Conservation (phyloP, 2,329 filamentous ascomycete species). For the Epichloe gansuensis region DNA sequence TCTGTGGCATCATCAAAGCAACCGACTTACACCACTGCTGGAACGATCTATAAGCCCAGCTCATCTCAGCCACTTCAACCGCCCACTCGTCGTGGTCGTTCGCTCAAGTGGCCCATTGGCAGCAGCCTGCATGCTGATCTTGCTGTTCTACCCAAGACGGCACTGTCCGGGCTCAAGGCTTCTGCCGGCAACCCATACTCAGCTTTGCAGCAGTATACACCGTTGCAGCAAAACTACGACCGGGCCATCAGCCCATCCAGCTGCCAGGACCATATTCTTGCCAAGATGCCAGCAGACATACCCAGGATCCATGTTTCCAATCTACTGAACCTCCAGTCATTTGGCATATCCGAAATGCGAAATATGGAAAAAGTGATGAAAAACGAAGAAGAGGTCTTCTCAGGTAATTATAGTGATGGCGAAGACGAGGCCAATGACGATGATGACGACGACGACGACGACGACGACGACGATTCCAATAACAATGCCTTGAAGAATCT, state of each 20-base stretch:
- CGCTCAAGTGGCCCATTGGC: slow-evolving; percentile 27
- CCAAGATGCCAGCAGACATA: slow-evolving; percentile 16
- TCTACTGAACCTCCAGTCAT: slow-evolving; percentile 11
- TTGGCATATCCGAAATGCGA: slow-evolving; percentile 3
- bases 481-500: slow-evolving; percentile 25
- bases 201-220: slow-evolving; percentile 30
- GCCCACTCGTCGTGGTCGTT: slow-evolving; percentile 37
- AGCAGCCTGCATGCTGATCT: slow-evolving; percentile 16
- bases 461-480: slow-evolving; percentile 16
- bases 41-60: slow-evolving; percentile 41
- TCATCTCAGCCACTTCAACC: slow-evolving; percentile 35
- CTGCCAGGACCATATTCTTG: slow-evolving; percentile 14
- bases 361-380: slow-evolving; percentile 10
- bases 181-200: slow-evolving; percentile 6
- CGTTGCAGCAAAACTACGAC: slow-evolving; percentile 42
- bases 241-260: slow-evolving; percentile 32
- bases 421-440: slow-evolving; percentile 12
- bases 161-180: slow-evolving; percentile 21
- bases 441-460: slow-evolving; percentile 10
- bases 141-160: slow-evolving; percentile 24
- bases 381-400: slow-evolving; percentile 10
- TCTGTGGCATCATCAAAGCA: slow-evolving; percentile 18
- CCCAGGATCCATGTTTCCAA: slow-evolving; percentile 15
- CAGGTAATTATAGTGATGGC: slow-evolving; percentile 9
- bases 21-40: slow-evolving; percentile 42